Conservation (phyloP, 83 land plant genomes). For the Picea mariana region DNA sequence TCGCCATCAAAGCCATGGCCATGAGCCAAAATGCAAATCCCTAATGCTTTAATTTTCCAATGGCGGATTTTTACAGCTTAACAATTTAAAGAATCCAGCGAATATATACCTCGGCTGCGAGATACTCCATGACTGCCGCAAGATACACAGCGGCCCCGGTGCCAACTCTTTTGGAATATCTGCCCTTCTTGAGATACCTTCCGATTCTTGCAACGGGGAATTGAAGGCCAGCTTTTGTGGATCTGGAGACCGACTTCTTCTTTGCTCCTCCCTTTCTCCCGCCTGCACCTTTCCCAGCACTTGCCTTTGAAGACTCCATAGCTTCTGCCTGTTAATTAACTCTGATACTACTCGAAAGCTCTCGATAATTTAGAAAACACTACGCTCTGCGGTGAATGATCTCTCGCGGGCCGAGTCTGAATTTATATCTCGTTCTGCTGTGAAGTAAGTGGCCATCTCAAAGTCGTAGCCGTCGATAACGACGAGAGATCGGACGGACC, state of each 20-base stretch:
- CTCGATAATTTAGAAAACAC: no score
- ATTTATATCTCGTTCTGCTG: neutral
- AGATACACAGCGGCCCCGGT: neutral
- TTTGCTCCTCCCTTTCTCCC: conserved; percentile 10
- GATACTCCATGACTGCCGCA: conserved; percentile 5
- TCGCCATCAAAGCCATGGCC: no score
- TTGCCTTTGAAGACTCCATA: conserved; percentile 10
- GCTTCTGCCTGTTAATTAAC: no score
- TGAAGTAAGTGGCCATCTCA: neutral
- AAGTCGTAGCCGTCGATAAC: neutral
- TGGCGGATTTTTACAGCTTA: no score
- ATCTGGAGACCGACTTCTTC: neutral
- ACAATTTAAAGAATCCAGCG: no score
- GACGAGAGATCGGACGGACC: neutral
- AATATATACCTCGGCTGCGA: neutral
- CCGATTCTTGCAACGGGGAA: conserved; percentile 1
- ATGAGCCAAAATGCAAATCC: no score
- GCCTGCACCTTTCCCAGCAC: neutral
- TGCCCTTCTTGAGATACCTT: no score
- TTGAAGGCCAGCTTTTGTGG: neutral
- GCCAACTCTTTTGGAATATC: neutral
- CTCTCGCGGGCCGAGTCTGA: neutral
- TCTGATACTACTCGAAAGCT: no score
- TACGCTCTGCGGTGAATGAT: no score
- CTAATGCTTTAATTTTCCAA: no score